Evolutionary conservation across 2,329 filamentous ascomycete genomes (phyloP).

Genomic region (Calonectria hawksworthii): DNA sequence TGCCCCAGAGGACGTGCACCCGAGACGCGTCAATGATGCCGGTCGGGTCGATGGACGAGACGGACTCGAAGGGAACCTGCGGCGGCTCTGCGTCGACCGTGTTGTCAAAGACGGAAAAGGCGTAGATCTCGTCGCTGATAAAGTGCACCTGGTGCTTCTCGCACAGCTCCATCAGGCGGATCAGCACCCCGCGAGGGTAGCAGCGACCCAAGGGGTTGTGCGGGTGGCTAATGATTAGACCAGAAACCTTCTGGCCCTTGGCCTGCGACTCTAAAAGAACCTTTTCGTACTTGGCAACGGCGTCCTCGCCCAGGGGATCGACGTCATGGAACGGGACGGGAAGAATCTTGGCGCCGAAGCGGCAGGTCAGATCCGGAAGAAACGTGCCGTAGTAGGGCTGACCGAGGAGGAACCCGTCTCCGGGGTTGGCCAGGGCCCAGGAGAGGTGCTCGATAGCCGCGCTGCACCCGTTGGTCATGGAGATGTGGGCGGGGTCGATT

Average conservation of each 20-base stretch:
- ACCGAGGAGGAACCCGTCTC: slow-evolving; percentile 57
- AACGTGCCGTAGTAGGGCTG: slow-evolving; percentile 65
- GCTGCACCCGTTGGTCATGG: slow-evolving; percentile 57
- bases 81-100: slow-evolving; percentile 43
- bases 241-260: slow-evolving; percentile 58
- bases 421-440: slow-evolving; percentile 56
- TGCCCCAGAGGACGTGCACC: slow-evolving; percentile 65
- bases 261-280: slow-evolving; percentile 55
- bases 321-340: slow-evolving; percentile 58
- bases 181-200: slow-evolving; percentile 56
- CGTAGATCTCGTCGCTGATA: slow-evolving; percentile 66
- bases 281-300: slow-evolving; percentile 60
- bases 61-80: slow-evolving; percentile 58
- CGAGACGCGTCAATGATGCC: slow-evolving; percentile 62
- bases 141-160: slow-evolving; percentile 63
- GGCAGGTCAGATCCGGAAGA: slow-evolving; percentile 58
- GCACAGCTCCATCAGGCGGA: slow-evolving; percentile 62
- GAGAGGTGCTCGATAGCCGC: slow-evolving; percentile 57
- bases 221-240: slow-evolving; percentile 64
- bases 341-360: slow-evolving; percentile 58
- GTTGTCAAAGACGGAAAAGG: slow-evolving; percentile 64
- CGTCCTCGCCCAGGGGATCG: slow-evolving; percentile 59
- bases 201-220: slow-evolving; percentile 67
- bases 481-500: slow-evolving; percentile 51
- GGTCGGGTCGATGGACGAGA: slow-evolving; percentile 57